Evolutionary conservation across 202 grass and related monocot species (phyloP).

Genomic region (Setaria italica): DNA sequence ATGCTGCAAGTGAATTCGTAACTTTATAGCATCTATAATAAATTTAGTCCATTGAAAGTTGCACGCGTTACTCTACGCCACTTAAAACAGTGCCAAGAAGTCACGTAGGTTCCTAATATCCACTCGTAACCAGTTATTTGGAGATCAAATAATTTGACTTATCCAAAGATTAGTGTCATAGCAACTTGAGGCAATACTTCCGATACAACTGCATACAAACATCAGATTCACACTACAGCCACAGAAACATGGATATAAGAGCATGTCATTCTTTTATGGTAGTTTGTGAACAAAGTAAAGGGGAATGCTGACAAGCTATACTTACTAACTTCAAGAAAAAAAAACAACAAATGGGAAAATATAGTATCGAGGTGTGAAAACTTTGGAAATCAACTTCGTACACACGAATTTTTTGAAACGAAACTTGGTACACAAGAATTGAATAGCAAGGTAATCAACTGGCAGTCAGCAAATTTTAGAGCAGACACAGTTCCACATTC

Average conservation of each 20-base stretch:
- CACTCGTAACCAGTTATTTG: background rate
- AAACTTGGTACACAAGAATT: background rate
- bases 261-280: background rate
- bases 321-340: background rate
- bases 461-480: slow-evolving; percentile 14
- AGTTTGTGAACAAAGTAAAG: slow-evolving; percentile 23
- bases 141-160: slow-evolving; percentile 3
- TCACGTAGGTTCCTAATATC: background rate
- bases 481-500: background rate
- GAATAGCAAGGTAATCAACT: slow-evolving; percentile 36
- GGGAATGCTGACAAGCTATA: slow-evolving; percentile 15
- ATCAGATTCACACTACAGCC: background rate
- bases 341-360: background rate
- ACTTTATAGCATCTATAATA: slow-evolving; percentile 25
- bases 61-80: background rate
- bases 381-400: slow-evolving; percentile 16
- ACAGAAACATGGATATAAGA: slow-evolving; percentile 15
- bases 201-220: slow-evolving; percentile 17
- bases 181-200: slow-evolving; percentile 2
- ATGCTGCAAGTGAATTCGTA: slow-evolving; percentile 20
- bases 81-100: slow-evolving; percentile 15
- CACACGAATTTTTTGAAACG: background rate
- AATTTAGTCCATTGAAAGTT: slow-evolving; percentile 20
- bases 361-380: slow-evolving; percentile 9
- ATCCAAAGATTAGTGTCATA: slow-evolving; percentile 26